Evolutionary conservation across 1,284 basidiomycete species (phyloP), one percentile per base, ranked within the genome.

Genomic region (Puccinia novopanici): DNA sequence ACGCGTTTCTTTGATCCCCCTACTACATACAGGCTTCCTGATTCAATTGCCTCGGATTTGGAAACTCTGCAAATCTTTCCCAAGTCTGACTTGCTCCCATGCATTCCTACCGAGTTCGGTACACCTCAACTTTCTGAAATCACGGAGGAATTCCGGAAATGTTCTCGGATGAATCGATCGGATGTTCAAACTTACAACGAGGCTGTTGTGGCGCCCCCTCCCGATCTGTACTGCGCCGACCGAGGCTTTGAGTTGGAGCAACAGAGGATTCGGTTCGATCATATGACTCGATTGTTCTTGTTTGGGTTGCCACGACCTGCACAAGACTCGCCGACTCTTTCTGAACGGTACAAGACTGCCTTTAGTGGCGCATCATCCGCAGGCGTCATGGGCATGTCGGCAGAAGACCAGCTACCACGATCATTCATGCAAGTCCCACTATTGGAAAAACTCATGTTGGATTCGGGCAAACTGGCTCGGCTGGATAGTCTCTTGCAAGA

Each of bases 401-500:
- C 92, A 10, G 84, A 86, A 4, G 89, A 92, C 83, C 94, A 98
- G 85, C 87, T 94, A 17, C 95, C 95, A 1, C 87, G 89, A 80
- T 91, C 94, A 17, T 89, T 90, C 54, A 95, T 99, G 92, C 91
- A 92, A 83, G 92, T 98, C 40, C 97, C 97, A 2, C 94, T 97
- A 83, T 93, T 94, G 82, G 95, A 98, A 87, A 91, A 97, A 81
- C 90, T 99, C 27, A 93, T 99, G 81, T 94, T 94, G 82, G 97
- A 99, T 86, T 98, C 97, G 34, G 94, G 92, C 80, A 99, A 99
- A 87, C 90, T 99, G 55, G 94, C 95, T 54, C 90, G 93, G 68
- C 89, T 99, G 70, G 97, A 99, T 86, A 86, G 89, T 30, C 88
- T 99, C 42, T 88, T 99, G 13, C 92, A 94, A 82, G 93, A 98